These are phyloP conservation scores for Truncatella angustata DNA, from an alignment of 2,329 filamentous ascomycete species.

Conservation along the genomic window DNA sequence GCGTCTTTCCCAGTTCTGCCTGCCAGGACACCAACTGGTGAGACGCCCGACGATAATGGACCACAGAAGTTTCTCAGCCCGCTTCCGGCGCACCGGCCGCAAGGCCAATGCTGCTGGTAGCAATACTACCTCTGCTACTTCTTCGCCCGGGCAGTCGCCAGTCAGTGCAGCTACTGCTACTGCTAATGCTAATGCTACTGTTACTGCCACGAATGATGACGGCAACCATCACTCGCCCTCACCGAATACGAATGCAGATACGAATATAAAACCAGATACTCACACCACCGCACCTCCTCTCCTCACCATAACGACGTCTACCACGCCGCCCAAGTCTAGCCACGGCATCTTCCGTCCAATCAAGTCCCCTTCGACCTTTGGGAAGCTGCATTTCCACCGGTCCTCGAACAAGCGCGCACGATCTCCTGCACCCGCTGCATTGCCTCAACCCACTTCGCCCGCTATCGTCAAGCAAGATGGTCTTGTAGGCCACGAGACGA, in stretches of 20 bases:
- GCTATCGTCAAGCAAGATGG: slow-evolving; percentile 36
- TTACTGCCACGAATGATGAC: slow-evolving; percentile 4
- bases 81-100: slow-evolving; percentile 25
- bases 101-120: slow-evolving; percentile 7
- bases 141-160: slow-evolving; percentile 12
- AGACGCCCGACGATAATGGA: slow-evolving; percentile 20
- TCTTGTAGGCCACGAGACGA: slow-evolving; percentile 23
- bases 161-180: slow-evolving; percentile 10
- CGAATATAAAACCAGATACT: slow-evolving; percentile 5
- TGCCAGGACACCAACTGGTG: background rate
- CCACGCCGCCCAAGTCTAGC: slow-evolving; percentile 22
- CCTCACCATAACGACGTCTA: slow-evolving; percentile 25
- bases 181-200: background rate
- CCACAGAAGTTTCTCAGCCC: slow-evolving; percentile 20
- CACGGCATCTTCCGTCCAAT: slow-evolving; percentile 18
- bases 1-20: slow-evolving; percentile 5
- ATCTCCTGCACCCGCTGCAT: slow-evolving; percentile 32
- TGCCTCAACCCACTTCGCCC: slow-evolving; percentile 20
- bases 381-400: slow-evolving; percentile 35
- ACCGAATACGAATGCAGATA: background rate
- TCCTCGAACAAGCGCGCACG: slow-evolving; percentile 46
- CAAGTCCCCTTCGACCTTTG: slow-evolving; percentile 38
- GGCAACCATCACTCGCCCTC: background rate
- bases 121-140: background rate
- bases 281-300: slow-evolving; percentile 15